phyloP scores from a whole-genome alignment of 2,329 filamentous ascomycete species.

The Aspergillus pseudonomiae region DNA sequence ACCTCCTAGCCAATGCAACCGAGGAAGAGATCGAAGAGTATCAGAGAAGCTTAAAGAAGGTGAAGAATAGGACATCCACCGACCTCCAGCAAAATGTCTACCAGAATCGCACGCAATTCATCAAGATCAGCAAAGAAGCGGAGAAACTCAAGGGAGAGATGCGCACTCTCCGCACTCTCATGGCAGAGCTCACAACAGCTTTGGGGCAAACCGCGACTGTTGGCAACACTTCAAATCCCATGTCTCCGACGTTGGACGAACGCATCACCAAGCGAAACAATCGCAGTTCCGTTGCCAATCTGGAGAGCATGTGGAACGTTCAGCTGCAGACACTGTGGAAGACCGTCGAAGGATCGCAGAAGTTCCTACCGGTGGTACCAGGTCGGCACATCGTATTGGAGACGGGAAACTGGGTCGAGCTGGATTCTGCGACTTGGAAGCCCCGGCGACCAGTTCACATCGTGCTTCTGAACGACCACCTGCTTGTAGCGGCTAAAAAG shows the following conservation, averaged over 20 bases:
- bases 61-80: slow-evolving; percentile 75
- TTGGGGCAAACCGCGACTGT: slow-evolving; percentile 47
- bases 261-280: slow-evolving; percentile 60
- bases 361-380: slow-evolving; percentile 86
- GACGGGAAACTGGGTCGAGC: slow-evolving; percentile 89
- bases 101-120: slow-evolving; percentile 96
- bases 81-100: slow-evolving; percentile 95
- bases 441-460: slow-evolving; percentile 86
- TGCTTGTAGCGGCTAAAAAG: slow-evolving; percentile 87
- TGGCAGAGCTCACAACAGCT: slow-evolving; percentile 87
- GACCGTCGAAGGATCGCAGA: slow-evolving; percentile 95
- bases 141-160: slow-evolving; percentile 97
- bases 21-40: slow-evolving; percentile 85
- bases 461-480: slow-evolving; percentile 90
- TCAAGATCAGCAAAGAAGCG: slow-evolving; percentile 98
- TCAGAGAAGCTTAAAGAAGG: slow-evolving; percentile 72
- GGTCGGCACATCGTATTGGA: slow-evolving; percentile 95
- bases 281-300: slow-evolving; percentile 81
- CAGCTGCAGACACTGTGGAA: slow-evolving; percentile 86
- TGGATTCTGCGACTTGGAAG: slow-evolving; percentile 98
- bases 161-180: slow-evolving; percentile 83
- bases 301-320: slow-evolving; percentile 69
- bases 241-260: slow-evolving; percentile 56
- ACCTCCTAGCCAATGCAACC: slow-evolving; percentile 77
- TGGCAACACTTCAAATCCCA: slow-evolving; percentile 57